phyloP scores from a whole-genome alignment of 768 basidiomycete species.

The Lactifluus rugatus region DNA sequence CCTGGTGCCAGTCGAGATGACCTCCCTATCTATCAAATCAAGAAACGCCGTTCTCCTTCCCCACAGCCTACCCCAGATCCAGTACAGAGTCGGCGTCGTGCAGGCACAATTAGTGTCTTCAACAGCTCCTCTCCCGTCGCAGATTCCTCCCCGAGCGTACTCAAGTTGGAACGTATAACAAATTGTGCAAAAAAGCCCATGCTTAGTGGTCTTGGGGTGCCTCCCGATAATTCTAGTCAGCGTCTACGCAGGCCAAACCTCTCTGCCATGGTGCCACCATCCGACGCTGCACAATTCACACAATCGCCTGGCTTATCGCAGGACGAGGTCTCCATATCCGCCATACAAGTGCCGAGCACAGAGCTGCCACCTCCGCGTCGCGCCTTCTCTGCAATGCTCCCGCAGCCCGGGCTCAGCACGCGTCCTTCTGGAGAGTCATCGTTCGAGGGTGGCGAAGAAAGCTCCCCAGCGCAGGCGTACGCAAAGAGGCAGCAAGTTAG shows the following conservation, averaged over 20 bases:
- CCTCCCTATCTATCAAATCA: constrained; percentile 30
- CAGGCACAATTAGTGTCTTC: constrained; percentile 23
- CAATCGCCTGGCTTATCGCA: constrained; percentile 30
- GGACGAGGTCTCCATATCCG: constrained; percentile 14
- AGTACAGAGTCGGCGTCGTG: constrained; percentile 15
- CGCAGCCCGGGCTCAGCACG: constrained; percentile 27
- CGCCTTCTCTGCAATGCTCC: constrained; percentile 66
- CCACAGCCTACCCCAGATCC: constrained; percentile 18
- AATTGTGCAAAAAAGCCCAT: constrained; percentile 37
- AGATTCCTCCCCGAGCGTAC: constrained; percentile 38
- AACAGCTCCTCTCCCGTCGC: constrained; percentile 38
- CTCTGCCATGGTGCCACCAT: constrained; percentile 50
- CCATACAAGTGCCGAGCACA: constrained; percentile 1
- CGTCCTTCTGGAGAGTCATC: constrained; percentile 40
- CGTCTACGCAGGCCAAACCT: constrained; percentile 57
- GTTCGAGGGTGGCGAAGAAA: constrained; percentile 45
- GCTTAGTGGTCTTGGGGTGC: constrained; percentile 46
- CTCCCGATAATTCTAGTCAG: constrained; percentile 41
- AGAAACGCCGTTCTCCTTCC: constrained; percentile 29
- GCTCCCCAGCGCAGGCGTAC: constrained; percentile 77
- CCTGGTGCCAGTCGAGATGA: constrained; percentile 24
- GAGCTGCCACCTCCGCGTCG: constrained; percentile 47
- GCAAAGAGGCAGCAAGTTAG: constrained; percentile 66
- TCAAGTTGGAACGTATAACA: constrained; percentile 38
- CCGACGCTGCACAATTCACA: constrained; percentile 27